These are phyloP conservation scores for Coniochaeta sp. DNA, from an alignment of 2,329 filamentous ascomycete genomes.

Conservation along the genomic window DNA sequence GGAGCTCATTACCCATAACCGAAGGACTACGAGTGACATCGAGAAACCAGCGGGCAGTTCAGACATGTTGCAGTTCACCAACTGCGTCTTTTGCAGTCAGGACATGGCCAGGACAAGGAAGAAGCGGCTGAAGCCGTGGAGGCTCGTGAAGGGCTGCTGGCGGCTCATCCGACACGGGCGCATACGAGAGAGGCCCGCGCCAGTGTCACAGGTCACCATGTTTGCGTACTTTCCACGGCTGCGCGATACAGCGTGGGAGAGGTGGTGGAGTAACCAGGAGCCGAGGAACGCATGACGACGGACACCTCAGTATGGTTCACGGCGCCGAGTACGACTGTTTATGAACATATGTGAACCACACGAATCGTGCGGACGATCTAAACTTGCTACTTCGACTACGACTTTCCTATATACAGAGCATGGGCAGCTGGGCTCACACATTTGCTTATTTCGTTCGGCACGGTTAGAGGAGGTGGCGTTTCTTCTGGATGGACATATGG, in stretches of 20 bases:
- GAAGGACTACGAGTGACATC: not conserved
- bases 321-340: not conserved
- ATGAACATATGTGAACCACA: not conserved
- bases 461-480: not conserved
- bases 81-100: not conserved
- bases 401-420: not conserved
- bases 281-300: slow-evolving; percentile 7
- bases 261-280: slow-evolving; percentile 14
- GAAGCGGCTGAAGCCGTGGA: slow-evolving; percentile 7
- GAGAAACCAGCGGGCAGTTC: not conserved
- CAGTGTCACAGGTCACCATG: not conserved
- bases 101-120: not conserved
- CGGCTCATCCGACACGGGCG: not conserved
- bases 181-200: not conserved
- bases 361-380: not conserved
- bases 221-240: not conserved
- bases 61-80: not conserved
- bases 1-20: slow-evolving; percentile 5
- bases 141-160: slow-evolving; percentile 3
- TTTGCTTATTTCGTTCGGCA: not conserved
- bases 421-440: not conserved
- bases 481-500: not conserved
- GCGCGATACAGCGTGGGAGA: slow-evolving; percentile 13
- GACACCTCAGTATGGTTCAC: not conserved
- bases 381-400: not conserved